Evolutionary conservation across 1,284 basidiomycete species (phyloP).

Genomic region (Trichosporon coremiiforme): DNA sequence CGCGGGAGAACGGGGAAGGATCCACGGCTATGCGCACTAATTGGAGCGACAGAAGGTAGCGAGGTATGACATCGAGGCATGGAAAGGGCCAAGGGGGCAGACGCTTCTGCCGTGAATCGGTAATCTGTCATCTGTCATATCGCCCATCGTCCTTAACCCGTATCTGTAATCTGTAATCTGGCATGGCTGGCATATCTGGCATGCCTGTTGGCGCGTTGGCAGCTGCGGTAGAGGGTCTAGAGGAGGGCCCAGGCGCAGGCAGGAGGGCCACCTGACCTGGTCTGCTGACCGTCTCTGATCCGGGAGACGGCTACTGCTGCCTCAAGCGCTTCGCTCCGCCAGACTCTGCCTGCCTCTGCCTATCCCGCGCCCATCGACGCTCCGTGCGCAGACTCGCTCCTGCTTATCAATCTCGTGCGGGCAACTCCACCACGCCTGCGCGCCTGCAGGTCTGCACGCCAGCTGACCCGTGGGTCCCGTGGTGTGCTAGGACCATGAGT

Average conservation of each 20-base stretch:
- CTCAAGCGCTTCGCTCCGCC: no score
- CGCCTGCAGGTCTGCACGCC: background rate
- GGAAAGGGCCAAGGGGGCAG: no score
- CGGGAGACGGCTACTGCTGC: background rate
- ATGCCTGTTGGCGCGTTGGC: no score
- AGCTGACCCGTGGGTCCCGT: background rate
- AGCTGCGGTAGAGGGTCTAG: no score
- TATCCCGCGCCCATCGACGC: background rate
- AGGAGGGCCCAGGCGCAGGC: background rate
- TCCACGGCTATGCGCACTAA: background rate
- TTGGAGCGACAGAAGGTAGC: background rate
- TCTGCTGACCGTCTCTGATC: background rate
- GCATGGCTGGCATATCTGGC: no score
- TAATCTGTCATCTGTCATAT: background rate
- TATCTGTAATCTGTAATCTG: background rate
- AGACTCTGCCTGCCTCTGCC: background rate
- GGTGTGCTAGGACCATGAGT: background rate
- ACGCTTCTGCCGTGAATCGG: background rate
- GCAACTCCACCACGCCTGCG: background rate
- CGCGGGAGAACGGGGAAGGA: no score
- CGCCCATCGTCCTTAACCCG: background rate
- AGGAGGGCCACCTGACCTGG: background rate
- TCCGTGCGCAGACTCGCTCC: background rate
- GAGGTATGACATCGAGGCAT: background rate
- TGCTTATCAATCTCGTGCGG: background rate